Evolutionary conservation across 2,329 filamentous ascomycete species (phyloP).

Genomic region (Aspergillus caelatus): DNA sequence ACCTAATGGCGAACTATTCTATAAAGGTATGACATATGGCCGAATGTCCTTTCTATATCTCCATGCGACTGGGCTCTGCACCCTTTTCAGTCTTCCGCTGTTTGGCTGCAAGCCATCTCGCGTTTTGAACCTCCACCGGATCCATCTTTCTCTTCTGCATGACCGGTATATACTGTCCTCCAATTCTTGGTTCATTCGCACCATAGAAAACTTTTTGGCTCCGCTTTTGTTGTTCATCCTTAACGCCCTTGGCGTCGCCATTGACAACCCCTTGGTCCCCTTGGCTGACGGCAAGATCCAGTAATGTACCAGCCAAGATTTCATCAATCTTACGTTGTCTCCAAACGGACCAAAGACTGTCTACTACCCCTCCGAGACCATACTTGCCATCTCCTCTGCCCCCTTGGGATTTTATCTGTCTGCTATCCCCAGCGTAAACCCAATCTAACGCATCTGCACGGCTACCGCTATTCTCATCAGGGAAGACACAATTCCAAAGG

Average conservation of each 20-base stretch:
- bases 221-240: constrained; percentile 31
- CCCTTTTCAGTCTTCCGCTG: constrained; percentile 44
- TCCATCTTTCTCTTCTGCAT: constrained; percentile 61
- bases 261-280: constrained; percentile 37
- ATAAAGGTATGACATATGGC: constrained; percentile 18
- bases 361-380: constrained; percentile 67
- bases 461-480: constrained; percentile 51
- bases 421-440: constrained; percentile 75
- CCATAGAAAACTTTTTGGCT: constrained; percentile 62
- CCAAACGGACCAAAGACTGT: constrained; percentile 82
- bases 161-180: constrained; percentile 61
- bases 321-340: constrained; percentile 86
- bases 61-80: constrained; percentile 21
- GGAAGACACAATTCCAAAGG: constrained; percentile 94
- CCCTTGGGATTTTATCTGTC: constrained; percentile 39
- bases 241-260: constrained; percentile 25
- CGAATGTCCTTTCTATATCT: constrained; percentile 12
- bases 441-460: constrained; percentile 70
- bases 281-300: constrained; percentile 62
- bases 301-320: constrained; percentile 72
- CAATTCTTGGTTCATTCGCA: constrained; percentile 55
- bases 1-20: constrained; percentile 8
- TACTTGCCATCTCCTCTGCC: constrained; percentile 61
- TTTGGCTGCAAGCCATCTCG: constrained; percentile 58
- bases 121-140: constrained; percentile 64